Conservation (phyloP, 2,329 filamentous ascomycete species). For the Parastagonospora avenae region DNA sequence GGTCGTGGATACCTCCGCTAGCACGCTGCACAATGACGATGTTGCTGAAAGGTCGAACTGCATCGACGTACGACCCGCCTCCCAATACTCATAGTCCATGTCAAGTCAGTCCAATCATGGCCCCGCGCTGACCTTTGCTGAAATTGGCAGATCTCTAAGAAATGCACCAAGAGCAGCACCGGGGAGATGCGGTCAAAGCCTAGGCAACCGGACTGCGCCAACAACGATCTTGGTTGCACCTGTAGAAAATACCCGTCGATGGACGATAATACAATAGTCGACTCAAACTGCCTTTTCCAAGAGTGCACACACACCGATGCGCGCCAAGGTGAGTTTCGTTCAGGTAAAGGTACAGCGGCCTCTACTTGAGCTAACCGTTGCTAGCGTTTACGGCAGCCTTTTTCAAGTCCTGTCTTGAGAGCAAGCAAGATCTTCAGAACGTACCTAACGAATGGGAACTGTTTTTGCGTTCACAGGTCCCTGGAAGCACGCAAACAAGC, state of each 20-base stretch:
- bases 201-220: not conserved
- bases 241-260: conserved; percentile 3
- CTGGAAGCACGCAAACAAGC: too few relatives aligned
- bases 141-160: not conserved
- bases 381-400: conserved; percentile 11
- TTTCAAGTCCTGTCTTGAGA: not conserved
- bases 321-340: conserved; percentile 8
- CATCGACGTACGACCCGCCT: too few relatives aligned
- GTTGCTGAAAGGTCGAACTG: too few relatives aligned
- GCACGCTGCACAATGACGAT: too few relatives aligned
- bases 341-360: not conserved
- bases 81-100: too few relatives aligned
- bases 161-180: not conserved
- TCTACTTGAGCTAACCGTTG: conserved; percentile 5
- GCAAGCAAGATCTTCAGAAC: not conserved
- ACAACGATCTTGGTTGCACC: conserved; percentile 3
- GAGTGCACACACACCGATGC: conserved; percentile 4
- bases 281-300: conserved; percentile 6
- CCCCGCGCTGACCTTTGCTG: too few relatives aligned
- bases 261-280: conserved; percentile 7
- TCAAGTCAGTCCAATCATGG: too few relatives aligned
- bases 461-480: not conserved
- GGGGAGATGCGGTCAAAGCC: conserved; percentile 4
- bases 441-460: conserved; percentile 10
- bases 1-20: too few relatives aligned